Evolutionary conservation across 352 stramenopile species (phyloP), one percentile per base, ranked within the genome.

Genomic region (Peronospora farinosa): DNA sequence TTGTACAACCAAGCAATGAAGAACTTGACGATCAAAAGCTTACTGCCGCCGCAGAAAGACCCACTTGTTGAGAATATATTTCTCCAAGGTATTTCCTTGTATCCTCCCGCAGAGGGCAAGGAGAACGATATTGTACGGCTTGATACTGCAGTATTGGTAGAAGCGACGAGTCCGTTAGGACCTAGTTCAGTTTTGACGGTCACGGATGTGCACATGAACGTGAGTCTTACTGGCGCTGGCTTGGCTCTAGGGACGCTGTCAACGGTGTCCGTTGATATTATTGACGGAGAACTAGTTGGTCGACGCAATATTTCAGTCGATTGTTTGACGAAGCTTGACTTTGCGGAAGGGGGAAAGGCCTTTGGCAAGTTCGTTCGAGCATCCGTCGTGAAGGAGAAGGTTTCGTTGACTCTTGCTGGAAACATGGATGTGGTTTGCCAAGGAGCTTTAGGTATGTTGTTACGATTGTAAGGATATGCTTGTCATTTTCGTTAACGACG

Each of bases 1-100:
- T 67, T 91, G 28, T 91, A 76, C 60, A 84, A 91, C 40, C 49
- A 63, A 23, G 77, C 80, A 15, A 88, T 91, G 74, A 70, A 74
- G 35, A 83, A 77, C 40, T 54, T 91, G 35, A 60, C 48, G n/a
- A 91, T 91, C 37, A 56, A 71, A n/a, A 78, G 69, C 17, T 39
- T 52, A 5, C 46, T 91, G 9, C 77, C 80, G 7, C 77, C 80
- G 2, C 75, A 82, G 19, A 75, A 72, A 50, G 66, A 85, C 3
- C 67, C 75, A 5, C 38, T 91, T 11, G 49, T 91, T 7, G 78
- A 67, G 13, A 60, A 66, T 27, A 73, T 88, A 61, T 87, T 84
- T 36, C 84, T 91, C 44, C 38, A 80, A 7, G 62, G 60, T 3
- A 86, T 91, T 25, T 57, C 57, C 1, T 48, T 91, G 28, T 58